phyloP scores from a whole-genome alignment of 1,284 basidiomycete genomes.

The Anthracocystis walkeri region DNA sequence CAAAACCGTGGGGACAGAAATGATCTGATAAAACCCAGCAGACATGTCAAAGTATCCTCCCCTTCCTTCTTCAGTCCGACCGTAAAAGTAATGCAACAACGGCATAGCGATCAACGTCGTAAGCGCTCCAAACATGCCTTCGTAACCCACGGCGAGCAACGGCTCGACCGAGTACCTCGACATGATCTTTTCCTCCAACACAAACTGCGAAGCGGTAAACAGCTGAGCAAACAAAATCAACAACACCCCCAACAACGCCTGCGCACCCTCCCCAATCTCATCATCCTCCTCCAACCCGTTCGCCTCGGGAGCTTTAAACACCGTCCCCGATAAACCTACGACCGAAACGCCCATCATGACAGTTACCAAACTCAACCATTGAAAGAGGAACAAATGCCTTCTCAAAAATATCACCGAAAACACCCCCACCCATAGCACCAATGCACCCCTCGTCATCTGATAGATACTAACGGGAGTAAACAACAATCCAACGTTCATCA shows the following conservation, averaged over 20 bases:
- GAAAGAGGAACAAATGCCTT: conserved; percentile 66
- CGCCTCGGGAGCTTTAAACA: conserved; percentile 47
- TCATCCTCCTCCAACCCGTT: conserved; percentile 42
- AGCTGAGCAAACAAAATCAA: conserved; percentile 96
- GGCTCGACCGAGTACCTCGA: conserved; percentile 86
- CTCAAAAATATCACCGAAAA: conserved; percentile 92
- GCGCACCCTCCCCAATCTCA: conserved; percentile 52
- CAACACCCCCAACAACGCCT: conserved; percentile 76
- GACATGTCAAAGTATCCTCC: conserved; percentile 91
- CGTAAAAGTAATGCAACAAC: conserved; percentile 74
- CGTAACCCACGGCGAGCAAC: conserved; percentile 91
- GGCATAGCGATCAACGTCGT: conserved; percentile 82
- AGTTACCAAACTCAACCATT: conserved; percentile 87
- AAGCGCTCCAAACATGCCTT: conserved; percentile 89
- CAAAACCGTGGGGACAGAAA: conserved; percentile 81
- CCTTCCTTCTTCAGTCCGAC: conserved; percentile 72
- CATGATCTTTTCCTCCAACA: conserved; percentile 88
- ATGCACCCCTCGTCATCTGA: conserved; percentile 93
- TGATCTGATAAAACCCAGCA: conserved; percentile 89
- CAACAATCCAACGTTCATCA: conserved; percentile 94
- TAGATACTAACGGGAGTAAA: conserved; percentile 97
- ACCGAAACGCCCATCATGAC: conserved; percentile 91
- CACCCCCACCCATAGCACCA: conserved; percentile 95
- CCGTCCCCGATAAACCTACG: conserved; percentile 84
- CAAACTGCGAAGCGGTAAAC: conserved; percentile 91